Evolutionary conservation across 495 filamentous ascomycete genomes (phyloP).

Genomic region (Daldinia caldariorum): DNA sequence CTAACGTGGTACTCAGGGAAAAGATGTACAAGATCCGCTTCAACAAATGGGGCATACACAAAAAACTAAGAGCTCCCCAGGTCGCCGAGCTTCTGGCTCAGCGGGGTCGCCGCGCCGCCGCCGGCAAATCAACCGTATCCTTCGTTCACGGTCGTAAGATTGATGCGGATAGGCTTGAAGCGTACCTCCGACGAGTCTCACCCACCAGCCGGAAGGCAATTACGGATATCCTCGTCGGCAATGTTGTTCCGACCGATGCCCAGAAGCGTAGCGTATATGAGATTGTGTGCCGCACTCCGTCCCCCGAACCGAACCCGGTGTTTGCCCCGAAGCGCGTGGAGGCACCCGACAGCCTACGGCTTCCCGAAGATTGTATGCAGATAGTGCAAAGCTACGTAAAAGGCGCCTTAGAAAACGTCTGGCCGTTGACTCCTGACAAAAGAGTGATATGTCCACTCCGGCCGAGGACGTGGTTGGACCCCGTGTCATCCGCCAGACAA

Average conservation of each 20-base stretch:
- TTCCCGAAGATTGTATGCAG: conserved; percentile 43
- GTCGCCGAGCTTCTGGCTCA: conserved; percentile 40
- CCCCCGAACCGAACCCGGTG: conserved; percentile 28
- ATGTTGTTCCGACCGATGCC: not conserved
- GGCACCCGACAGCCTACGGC: conserved; percentile 34
- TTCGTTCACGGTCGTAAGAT: conserved; percentile 59
- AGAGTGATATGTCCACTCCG: conserved; percentile 28
- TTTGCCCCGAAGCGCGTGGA: conserved; percentile 27
- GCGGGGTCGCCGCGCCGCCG: conserved; percentile 31
- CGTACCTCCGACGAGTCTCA: conserved; percentile 33
- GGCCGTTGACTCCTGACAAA: conserved; percentile 19
- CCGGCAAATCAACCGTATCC: conserved; percentile 52
- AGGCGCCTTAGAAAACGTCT: conserved; percentile 38
- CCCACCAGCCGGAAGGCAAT: conserved; percentile 30
- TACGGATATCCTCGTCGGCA: conserved; percentile 21
- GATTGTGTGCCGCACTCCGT: conserved; percentile 40
- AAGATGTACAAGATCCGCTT: conserved; percentile 45
- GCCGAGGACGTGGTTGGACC: conserved; percentile 31
- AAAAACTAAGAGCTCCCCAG: conserved; percentile 38
- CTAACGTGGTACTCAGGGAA: conserved; percentile 26
- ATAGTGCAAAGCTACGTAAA: conserved; percentile 35
- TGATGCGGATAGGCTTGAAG: conserved; percentile 49
- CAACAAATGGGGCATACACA: conserved; percentile 42
- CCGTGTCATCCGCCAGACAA: conserved; percentile 35
- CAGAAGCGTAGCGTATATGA: conserved; percentile 33